Evolutionary conservation across 768 basidiomycete genomes (phyloP).

Genomic region (Chalciporus piperatus): DNA sequence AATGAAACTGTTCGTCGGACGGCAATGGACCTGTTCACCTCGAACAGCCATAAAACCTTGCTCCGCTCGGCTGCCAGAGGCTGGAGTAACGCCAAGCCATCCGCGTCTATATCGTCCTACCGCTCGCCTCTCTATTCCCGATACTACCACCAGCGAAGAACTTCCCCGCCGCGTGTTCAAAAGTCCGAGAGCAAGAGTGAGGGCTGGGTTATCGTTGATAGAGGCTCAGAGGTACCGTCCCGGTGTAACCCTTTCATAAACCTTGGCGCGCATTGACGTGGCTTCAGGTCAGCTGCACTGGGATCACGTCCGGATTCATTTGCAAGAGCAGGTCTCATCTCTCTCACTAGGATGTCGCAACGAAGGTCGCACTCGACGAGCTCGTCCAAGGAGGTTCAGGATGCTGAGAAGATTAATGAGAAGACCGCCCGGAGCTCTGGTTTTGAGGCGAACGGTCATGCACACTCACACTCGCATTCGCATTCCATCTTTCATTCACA

Average conservation of each 20-base stretch:
- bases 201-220: constrained; percentile 1
- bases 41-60: constrained; percentile 10
- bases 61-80: constrained; percentile 1
- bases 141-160: not conserved
- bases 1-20: constrained; percentile 17
- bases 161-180: not conserved
- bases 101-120: not conserved
- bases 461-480: constrained; percentile 42
- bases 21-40: constrained; percentile 12
- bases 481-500: constrained; percentile 69
- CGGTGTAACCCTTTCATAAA: not conserved
- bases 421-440: not conserved
- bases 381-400: constrained; percentile 8
- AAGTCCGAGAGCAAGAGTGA: not conserved
- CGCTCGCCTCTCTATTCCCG: not conserved
- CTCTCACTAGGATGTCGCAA: constrained; percentile 19
- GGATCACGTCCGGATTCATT: not conserved
- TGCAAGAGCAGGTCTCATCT: not conserved
- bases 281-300: constrained; percentile 11
- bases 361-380: constrained; percentile 18
- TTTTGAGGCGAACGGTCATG: constrained; percentile 35
- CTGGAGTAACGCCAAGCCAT: not conserved
- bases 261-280: constrained; percentile 8
- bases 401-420: constrained; percentile 28
- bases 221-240: constrained; percentile 11